phyloP scores from a whole-genome alignment of 2,329 filamentous ascomycete species.

The Scolecobasidium constrictum region DNA sequence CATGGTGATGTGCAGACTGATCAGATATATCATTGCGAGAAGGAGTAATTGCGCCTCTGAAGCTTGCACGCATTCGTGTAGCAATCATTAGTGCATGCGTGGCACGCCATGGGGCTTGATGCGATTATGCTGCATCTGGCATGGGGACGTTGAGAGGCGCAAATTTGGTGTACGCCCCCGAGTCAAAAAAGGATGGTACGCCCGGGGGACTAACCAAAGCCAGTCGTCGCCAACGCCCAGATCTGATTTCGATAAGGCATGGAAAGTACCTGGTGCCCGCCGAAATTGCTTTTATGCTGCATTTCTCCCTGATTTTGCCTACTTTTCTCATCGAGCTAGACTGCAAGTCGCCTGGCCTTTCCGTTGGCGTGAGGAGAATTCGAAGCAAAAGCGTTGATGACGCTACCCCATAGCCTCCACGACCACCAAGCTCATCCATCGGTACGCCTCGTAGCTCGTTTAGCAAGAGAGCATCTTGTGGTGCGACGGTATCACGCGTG shows the following conservation, averaged over 20 bases:
- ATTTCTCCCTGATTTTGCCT: too few relatives aligned
- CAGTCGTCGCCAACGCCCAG: not conserved
- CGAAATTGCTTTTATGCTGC: not conserved
- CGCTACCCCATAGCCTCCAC: not conserved
- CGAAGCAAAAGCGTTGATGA: not conserved
- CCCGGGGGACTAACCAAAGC: not conserved
- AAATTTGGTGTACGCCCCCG: not conserved
- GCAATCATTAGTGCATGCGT: not conserved
- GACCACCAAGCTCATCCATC: too few relatives aligned
- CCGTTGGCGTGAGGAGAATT: not conserved
- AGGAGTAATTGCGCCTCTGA: not conserved
- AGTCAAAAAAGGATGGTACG: not conserved
- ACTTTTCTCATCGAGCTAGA: too few relatives aligned
- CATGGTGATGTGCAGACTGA: not conserved
- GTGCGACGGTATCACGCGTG: too few relatives aligned
- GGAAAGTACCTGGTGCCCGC: not conserved
- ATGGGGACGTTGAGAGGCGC: not conserved
- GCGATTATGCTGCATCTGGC: not conserved
- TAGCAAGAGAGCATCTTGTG: too few relatives aligned
- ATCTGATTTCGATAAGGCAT: not conserved
- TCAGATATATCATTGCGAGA: not conserved
- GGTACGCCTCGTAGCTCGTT: too few relatives aligned
- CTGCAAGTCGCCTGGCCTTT: too few relatives aligned
- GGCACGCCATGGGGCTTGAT: not conserved
- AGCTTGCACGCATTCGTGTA: not conserved